Base-by-base conservation (phyloP, 2,329 filamentous ascomycete species). In the Fonsecaea pugnacius region DNA sequence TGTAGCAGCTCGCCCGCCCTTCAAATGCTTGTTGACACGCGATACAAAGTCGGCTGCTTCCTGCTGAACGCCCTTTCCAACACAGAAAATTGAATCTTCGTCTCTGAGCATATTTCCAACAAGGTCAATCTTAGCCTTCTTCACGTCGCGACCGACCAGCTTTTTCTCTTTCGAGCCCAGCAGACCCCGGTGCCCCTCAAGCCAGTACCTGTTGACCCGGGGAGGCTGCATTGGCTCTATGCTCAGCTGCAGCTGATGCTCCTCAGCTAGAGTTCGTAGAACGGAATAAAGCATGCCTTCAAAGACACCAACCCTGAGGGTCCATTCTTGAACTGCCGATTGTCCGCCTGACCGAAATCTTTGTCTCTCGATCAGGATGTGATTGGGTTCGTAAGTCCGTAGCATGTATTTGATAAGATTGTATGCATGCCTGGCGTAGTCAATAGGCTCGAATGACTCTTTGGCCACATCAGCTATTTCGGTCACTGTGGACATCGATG, bases 221-320 rank as follows among this genome's bases (percentile, higher is more conserved):
- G 76, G 77, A 7, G 88, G 87, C 53, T 78, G 76, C 51, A 89
- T 76, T 6, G 84, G 79, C 10, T 80, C 70, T 0, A 88, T 78
- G 1, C 72, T 70, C n/a, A 79, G 79, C 18, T 72, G 67, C 79
- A 79, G 82, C 2, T 73, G 63, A 1, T 77, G 78, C 55, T 83
- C 75, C 18, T 77, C 74, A 52, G 77, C 76, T 54, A 91, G 72
- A 0, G 87, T 84, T 57, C 83, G 80, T 40, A 94, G 75, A 12
- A 87, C 82, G 8, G 89, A 89, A 79, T 92, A 90, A 0, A 96
- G 77, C 87, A 95, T 95, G 3, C 87, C 86, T 75, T 96, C 91
- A 24, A 96, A 83, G 71, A 90, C 88, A 69, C 94, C 94, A 8
- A 96, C 91, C 1, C 91, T 82, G 46, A 95, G 74, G 2, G 91